These are phyloP conservation scores for Chlorella ohadii DNA, from an alignment of 139 green algal genomes.

Conservation along the genomic window DNA sequence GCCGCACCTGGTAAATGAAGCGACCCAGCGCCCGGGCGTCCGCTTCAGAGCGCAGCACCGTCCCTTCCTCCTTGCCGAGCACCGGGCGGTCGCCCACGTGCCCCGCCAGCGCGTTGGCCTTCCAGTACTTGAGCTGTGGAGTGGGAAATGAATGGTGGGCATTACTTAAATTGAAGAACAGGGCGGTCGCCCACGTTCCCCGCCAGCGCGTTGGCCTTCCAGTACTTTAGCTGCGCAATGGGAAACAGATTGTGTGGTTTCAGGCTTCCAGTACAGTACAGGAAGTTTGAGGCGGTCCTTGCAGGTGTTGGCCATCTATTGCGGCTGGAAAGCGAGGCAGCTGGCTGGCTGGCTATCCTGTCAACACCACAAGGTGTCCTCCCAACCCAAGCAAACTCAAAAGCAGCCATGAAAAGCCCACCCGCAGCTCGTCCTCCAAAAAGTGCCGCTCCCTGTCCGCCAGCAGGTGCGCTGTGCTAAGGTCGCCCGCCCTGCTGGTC, in stretches of 20 bases:
- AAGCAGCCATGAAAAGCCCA: not conserved
- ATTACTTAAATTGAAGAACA: too few relatives aligned
- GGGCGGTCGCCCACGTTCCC: not conserved
- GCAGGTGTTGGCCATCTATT: too few relatives aligned
- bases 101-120: not conserved
- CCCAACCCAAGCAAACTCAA: too few relatives aligned
- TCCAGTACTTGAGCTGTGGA: conserved; percentile 14
- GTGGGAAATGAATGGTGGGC: too few relatives aligned
- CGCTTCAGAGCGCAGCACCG: not conserved
- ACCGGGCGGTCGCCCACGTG: not conserved
- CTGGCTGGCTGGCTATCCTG: too few relatives aligned
- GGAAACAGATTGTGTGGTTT: too few relatives aligned
- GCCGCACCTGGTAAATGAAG: conserved; percentile 3
- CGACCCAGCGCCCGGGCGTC: not conserved
- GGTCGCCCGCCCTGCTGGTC: not conserved
- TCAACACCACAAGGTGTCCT: too few relatives aligned
- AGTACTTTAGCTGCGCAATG: not conserved
- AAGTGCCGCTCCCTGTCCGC: conserved; percentile 15
- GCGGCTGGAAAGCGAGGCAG: too few relatives aligned
- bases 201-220: not conserved
- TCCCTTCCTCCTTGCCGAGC: not conserved
- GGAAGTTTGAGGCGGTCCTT: too few relatives aligned
- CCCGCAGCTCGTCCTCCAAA: not conserved
- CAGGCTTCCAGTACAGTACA: too few relatives aligned
- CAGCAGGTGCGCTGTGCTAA: conserved; percentile 16